Evolutionary conservation across 1,139 yeast genomes (phyloP).

Genomic region (Zygoascus sp.): DNA sequence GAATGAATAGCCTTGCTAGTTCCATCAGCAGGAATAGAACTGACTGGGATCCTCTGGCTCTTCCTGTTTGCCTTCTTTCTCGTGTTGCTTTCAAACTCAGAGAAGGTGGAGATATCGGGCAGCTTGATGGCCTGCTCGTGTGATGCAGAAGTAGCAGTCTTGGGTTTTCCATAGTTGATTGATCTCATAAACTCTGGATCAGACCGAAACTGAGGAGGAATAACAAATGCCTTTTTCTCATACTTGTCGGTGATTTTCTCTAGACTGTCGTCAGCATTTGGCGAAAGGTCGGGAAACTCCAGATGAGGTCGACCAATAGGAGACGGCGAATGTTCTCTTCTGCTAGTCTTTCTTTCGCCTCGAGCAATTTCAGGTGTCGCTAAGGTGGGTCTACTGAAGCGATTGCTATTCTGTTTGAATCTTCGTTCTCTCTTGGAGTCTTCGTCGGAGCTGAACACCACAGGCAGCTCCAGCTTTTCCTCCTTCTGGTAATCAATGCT

Average conservation of each 20-base stretch:
- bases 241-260: conserved; percentile 7
- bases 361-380: conserved; percentile 10
- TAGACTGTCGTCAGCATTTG: conserved; percentile 6
- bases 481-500: conserved; percentile 7
- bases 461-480: conserved; percentile 11
- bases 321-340: conserved; percentile 1
- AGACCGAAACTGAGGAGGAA: conserved; percentile 9
- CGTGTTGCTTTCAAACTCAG: conserved; percentile 21
- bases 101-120: conserved; percentile 28
- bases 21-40: conserved; percentile 28
- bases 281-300: neutral
- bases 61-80: conserved; percentile 15
- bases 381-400: conserved; percentile 3
- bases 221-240: conserved; percentile 9
- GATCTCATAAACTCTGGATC: conserved; percentile 13
- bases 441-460: conserved; percentile 9
- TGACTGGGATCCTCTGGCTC: conserved; percentile 21
- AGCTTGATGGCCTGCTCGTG: conserved; percentile 12
- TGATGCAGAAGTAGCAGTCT: neutral
- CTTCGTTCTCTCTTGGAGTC: conserved; percentile 1
- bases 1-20: conserved; percentile 28
- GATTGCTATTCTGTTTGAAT: conserved; percentile 7
- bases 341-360: neutral
- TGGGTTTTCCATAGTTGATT: conserved; percentile 7
- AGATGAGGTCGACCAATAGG: neutral